These are phyloP conservation scores for Rhizoclosmatium globosum DNA, from an alignment of 192 early-diverging fungal genomes.

Conservation along the genomic window DNA sequence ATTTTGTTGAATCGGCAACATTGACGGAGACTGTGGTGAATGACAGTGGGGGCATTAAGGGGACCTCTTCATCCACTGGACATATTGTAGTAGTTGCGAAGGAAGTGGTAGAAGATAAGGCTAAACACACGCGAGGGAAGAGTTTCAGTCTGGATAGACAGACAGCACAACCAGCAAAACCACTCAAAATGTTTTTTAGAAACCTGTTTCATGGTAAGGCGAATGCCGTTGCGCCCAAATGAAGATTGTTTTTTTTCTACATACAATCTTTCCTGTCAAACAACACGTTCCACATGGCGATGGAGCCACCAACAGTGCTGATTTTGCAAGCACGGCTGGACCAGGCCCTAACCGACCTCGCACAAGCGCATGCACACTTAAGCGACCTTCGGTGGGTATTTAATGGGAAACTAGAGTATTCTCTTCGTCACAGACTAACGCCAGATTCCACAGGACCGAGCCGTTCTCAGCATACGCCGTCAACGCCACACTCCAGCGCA, in stretches of 20 bases:
- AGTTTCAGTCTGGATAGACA: background rate
- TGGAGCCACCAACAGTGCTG: background rate
- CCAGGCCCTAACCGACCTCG: background rate
- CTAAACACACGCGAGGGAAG: background rate
- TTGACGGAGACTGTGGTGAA: background rate
- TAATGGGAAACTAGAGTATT: no score
- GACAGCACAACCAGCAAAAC: background rate
- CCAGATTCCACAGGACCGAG: background rate
- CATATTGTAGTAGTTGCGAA: background rate
- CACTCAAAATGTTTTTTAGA: slow-evolving; percentile 19
- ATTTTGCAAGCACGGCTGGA: background rate
- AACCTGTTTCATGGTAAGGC: slow-evolving; percentile 14
- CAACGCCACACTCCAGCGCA: background rate
- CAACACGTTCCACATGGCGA: background rate
- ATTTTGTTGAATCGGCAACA: background rate
- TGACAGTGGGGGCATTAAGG: background rate
- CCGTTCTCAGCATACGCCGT: slow-evolving; percentile 16
- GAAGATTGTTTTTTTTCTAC: background rate
- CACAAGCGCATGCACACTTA: background rate
- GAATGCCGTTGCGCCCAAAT: background rate
- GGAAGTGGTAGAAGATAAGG: background rate
- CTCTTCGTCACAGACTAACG: background rate
- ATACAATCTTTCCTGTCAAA: background rate
- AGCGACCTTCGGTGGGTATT: slow-evolving; percentile 1
- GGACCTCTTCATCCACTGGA: no score